Conservation (phyloP, 345 rosid species). For the Diplotaxis tenuifolia region DNA sequence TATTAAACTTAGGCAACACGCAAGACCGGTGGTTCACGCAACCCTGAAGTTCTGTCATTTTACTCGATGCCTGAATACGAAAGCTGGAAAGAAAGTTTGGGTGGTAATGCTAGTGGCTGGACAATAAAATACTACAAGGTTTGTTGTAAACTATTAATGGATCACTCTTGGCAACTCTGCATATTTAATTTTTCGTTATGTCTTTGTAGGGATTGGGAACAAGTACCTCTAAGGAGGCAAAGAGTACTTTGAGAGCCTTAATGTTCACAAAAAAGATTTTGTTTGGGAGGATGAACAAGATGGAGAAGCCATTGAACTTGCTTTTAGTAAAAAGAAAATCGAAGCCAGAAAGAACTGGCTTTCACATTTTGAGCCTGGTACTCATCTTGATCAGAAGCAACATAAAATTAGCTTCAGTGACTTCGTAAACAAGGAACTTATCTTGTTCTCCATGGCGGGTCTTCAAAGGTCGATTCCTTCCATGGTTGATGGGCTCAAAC, state of each 20-base stretch:
- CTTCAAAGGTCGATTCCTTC: constrained; percentile 97
- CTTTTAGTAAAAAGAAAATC: constrained; percentile 93
- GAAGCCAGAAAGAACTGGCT: constrained; percentile 98
- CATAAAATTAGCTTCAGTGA: constrained; percentile 71
- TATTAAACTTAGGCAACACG: constrained; percentile 57
- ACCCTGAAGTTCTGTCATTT: constrained; percentile 47
- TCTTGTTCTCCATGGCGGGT: constrained; percentile 94
- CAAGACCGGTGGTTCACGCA: constrained; percentile 54
- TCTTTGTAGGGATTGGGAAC: constrained; percentile 86
- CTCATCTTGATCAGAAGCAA: neutral
- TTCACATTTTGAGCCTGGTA: constrained; percentile 47
- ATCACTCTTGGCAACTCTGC: neutral
- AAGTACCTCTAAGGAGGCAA: constrained; percentile 65
- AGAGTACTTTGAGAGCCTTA: constrained; percentile 63
- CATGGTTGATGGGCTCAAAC: constrained; percentile 94
- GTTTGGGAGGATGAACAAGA: constrained; percentile 76
- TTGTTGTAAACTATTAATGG: constrained; percentile 9
- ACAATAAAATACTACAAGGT: constrained; percentile 95
- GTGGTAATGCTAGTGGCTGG: constrained; percentile 73
- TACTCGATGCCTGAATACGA: constrained; percentile 96
- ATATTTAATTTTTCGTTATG: neutral
- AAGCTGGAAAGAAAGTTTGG: constrained; percentile 74
- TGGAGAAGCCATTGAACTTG: constrained; percentile 93
- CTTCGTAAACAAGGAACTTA: constrained; percentile 93
- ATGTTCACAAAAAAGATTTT: constrained; percentile 80